Base-by-base conservation (phyloP, 2,329 filamentous ascomycete genomes). In the Dothideomycetes sp. region DNA sequence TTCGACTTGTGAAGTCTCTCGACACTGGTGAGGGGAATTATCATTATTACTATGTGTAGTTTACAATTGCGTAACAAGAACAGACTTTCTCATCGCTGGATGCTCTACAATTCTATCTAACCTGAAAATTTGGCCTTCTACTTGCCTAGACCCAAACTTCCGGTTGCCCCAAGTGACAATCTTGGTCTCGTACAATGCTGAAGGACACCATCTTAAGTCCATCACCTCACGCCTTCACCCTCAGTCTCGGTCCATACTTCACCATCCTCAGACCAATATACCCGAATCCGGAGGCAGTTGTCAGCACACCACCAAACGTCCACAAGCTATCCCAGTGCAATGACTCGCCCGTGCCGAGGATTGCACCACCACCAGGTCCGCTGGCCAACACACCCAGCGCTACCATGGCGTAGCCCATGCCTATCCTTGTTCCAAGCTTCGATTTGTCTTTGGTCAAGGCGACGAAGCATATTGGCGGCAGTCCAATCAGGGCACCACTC, bases 371-470 rank as follows among this genome's bases (percentile, higher is more conserved):
- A 18, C 47, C 51, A 0, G 61, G 60, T 0, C 56, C 53, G 8
- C 54, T 61, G 10, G 48, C 46, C 14, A 67, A 42, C 4, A 58
- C 44, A 12, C 57, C 61, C 3, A 61, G 41, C 0, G 49, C 52
- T 5, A 52, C 43, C 5, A 61, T 46, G 1, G 54, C 52, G 42
- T 56, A 65, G 3, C 54, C 56, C 54, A 55, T 53, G 1, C 65
- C 65, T 12, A 67, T 60, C 4, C 65, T 52, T 2, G 61, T 65
- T 4, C 67, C 67, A 10, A 69, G 51, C 40, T 56, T 61, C 14
- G 52, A 48, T 45, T 61, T 61, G 45, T 69, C 56, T n/a, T 48
- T 40, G 0, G 63, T 67, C 12, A 70, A 47, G 2, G 45, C 48
- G 4, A 56, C 55, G 36, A 69, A 60, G 33, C 56, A 53, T 1